phyloP scores from a whole-genome alignment of 169 alveolate genomes.

The Eimeria maxima region DNA sequence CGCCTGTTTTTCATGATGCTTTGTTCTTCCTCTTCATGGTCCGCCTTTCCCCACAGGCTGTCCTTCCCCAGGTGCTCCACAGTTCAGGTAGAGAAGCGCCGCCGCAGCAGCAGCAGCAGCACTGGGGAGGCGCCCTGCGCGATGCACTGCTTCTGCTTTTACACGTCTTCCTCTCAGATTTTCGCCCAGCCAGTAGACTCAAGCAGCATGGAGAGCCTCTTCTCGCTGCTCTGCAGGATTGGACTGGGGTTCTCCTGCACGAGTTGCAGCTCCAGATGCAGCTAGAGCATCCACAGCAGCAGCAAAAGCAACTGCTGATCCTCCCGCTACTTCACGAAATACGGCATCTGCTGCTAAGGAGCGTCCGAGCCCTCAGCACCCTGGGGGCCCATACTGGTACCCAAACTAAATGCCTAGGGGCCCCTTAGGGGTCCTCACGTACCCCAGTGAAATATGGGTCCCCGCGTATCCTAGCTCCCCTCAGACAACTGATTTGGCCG shows the following conservation, averaged over 20 bases:
- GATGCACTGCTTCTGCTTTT: constrained; percentile 61
- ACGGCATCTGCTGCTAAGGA: constrained; percentile 22
- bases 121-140: constrained; percentile 49
- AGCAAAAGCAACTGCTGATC: constrained; percentile 11
- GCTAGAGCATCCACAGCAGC: constrained; percentile 21
- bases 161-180: constrained; percentile 27
- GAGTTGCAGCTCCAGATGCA: constrained; percentile 16
- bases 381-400: neutral
- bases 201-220: constrained; percentile 27
- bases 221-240: constrained; percentile 4
- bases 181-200: constrained; percentile 52
- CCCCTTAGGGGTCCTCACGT: constrained; percentile 1
- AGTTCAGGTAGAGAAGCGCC: constrained; percentile 4
- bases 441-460: neutral
- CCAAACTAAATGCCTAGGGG: neutral
- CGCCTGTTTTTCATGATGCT: constrained; percentile 12
- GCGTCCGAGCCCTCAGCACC: neutral
- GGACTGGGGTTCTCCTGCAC: constrained; percentile 35
- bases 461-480: neutral
- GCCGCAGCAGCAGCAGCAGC: constrained; percentile 36
- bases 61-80: neutral
- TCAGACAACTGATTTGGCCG: neutral
- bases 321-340: neutral
- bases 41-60: constrained; percentile 52
- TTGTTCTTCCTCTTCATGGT: constrained; percentile 32